Conservation (phyloP, 2,329 filamentous ascomycete genomes). For the Coniochaeta sp. region DNA sequence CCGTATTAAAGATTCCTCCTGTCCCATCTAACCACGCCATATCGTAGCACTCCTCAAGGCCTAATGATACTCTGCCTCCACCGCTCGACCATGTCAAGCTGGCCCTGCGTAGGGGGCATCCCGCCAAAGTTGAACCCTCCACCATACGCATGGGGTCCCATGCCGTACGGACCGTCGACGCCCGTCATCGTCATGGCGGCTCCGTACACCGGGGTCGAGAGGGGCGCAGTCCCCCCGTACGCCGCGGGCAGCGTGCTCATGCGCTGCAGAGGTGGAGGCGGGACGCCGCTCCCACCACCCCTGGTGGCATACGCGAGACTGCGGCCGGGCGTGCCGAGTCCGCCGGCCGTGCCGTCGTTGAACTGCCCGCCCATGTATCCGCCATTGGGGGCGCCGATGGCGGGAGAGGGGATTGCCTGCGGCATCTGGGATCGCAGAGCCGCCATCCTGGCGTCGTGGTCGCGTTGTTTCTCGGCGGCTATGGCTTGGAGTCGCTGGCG, state of each 20-base stretch:
- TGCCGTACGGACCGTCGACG: not conserved
- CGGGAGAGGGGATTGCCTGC: constrained; percentile 23
- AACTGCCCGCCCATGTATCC: constrained; percentile 46
- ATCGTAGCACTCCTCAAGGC: constrained; percentile 5
- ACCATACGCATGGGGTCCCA: not conserved
- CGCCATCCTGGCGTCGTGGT: constrained; percentile 41
- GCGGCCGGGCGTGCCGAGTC: constrained; percentile 5
- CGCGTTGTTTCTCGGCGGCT: constrained; percentile 29
- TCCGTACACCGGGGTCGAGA: not conserved
- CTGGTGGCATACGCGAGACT: constrained; percentile 10
- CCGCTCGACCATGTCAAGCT: constrained; percentile 24
- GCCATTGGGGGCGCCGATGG: constrained; percentile 24
- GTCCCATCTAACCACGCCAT: not conserved
- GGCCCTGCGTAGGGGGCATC: constrained; percentile 15
- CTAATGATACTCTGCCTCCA: constrained; percentile 24
- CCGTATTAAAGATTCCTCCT: not conserved
- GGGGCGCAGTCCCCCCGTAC: not conserved
- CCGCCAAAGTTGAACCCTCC: constrained; percentile 7
- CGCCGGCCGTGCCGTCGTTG: constrained; percentile 44
- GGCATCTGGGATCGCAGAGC: constrained; percentile 44
- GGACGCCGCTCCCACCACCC: not conserved
- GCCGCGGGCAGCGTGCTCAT: constrained; percentile 3
- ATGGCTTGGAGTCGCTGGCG: constrained; percentile 33
- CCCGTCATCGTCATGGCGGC: not conserved
- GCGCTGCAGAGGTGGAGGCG: constrained; percentile 5